A percentile compares a stretch with the other conserved stretches of the same genome.
Conservation (phyloP, 345 rosid genomes). For the Populus davidiana region DNA sequence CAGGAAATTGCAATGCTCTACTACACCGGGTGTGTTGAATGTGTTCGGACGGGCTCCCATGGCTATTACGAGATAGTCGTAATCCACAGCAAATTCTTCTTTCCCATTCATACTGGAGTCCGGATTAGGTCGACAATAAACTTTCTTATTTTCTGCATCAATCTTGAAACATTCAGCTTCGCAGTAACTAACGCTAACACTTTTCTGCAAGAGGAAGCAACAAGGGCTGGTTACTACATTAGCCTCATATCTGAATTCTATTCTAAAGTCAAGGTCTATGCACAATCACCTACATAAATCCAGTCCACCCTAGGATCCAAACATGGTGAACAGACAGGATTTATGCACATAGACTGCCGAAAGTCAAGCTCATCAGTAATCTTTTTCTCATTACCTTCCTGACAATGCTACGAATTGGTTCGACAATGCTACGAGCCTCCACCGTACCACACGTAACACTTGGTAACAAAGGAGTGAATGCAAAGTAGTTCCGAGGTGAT, state of each 20-base stretch:
- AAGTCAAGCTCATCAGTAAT: neutral
- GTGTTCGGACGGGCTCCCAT: conserved; percentile 95
- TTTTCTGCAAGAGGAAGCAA: conserved; percentile 41
- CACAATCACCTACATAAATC: neutral
- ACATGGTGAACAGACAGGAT: neutral
- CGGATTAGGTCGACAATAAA: conserved; percentile 61
- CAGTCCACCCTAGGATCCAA: neutral
- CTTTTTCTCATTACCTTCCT: conserved; percentile 50
- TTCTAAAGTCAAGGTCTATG: neutral
- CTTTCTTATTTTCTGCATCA: conserved; percentile 72
- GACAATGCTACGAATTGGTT: conserved; percentile 88
- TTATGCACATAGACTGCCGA: neutral
- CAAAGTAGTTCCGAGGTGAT: conserved; percentile 96
- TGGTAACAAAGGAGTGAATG: conserved; percentile 96
- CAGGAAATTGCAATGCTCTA: conserved; percentile 82
- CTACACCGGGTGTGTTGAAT: conserved; percentile 93
- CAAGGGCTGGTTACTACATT: neutral
- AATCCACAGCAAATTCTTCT: conserved; percentile 71
- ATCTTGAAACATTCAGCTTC: conserved; percentile 94
- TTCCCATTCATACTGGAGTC: conserved; percentile 45
- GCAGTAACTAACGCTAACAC: conserved; percentile 48
- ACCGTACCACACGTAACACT: conserved; percentile 97
- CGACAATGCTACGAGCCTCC: conserved; percentile 93
- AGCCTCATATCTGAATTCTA: neutral
- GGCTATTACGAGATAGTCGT: conserved; percentile 89